Base-by-base conservation (phyloP, 768 basidiomycete species). In the Tricholoma hemisulphureum region DNA sequence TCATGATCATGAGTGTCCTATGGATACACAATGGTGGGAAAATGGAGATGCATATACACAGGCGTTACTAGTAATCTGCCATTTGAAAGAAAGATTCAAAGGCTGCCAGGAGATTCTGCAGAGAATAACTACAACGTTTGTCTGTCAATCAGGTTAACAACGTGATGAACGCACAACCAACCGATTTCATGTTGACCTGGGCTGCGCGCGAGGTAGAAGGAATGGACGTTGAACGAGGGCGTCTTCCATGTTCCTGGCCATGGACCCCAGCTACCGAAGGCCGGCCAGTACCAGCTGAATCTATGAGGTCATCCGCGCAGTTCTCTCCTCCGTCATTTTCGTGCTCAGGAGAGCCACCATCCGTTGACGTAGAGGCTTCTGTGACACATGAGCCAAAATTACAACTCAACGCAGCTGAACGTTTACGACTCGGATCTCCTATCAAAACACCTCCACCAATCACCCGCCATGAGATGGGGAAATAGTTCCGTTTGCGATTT, bases 361-460 rank as follows among this genome's bases (percentile, higher is more conserved):
- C 11, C 26, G 26, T 14, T 28, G 46, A 49, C 4, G 8, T 8
- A 10, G 46, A 49, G 13, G 26, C 26, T 6, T 49, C 46, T 49
- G n/a, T 2, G n/a, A 49, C n/a, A 28, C 18, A 11, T 49, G n/a
- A 49, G 16, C n/a, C n/a, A n/a, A n/a, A n/a, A n/a, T 18, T n/a
- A n/a, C n/a, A 49, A 8, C 16, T n/a, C 4, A 18, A 10, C 28
- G 46, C 24, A 48, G 24, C 4, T 7, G n/a, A 10, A 29, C n/a
- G 26, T n/a, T 13, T 49, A 49, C 46, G 28, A 63, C 59, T 62
- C 37, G 64, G 39, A 60, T 61, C 82, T 58, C 79, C 80, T 77
- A 90, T 79, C 70, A 82, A 77, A n/a, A 90, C 89, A 3, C 89
- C 89, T 13, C 89, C 89, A 0, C 89, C 87, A 51, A 91, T 87